Evolutionary conservation across 805 yeast genomes (phyloP), one percentile per base, ranked within the genome.

Genomic region (Starmera dryadoides): DNA sequence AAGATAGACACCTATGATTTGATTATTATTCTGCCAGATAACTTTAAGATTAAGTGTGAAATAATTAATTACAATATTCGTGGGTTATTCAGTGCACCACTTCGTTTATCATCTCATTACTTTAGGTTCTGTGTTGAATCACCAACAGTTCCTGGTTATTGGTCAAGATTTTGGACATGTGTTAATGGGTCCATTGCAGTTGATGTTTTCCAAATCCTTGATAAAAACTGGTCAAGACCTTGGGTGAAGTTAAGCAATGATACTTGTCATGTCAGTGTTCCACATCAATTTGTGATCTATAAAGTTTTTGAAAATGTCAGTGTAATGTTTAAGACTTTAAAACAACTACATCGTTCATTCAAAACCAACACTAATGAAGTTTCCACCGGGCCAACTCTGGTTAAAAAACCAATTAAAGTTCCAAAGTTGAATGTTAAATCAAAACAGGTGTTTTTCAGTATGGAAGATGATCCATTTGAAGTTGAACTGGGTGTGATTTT

Each of bases 381-480:
- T 19, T 56, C 64, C 6, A 65, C 69, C 11, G 48, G 50, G 34
- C 77, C 76, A 15, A 43, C 69, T 35, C 28, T 4, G 4, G 46
- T 59, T 2, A 62, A 55, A 15, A 63, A 60, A n/a, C 58, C 64
- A 0, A 69, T 75, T 0, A 45, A 65, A 4, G 63, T 91, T 7
- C 89, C 89, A 12, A 63, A 61, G 17, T 60, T 86, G 2, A 69
- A 72, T 18, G 47, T 88, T 29, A 70, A 63, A 32, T 66, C 94
- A 0, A 66, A 66, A 6, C 64, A 74, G 31, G 67, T 86, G 45
- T 66, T 81, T 4, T 62, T 88, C 30, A 69, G 81, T 19, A 68
- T 88, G 45, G 95, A 86, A 40, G 95, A 86, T 57, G 97, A 91
- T 59, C 91, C 95, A 7, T 88, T 89, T 56, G 98, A 91, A 58